These are phyloP conservation scores for Coemansia sp. DNA, from an alignment of 192 early-diverging fungal genomes.

Conservation along the genomic window DNA sequence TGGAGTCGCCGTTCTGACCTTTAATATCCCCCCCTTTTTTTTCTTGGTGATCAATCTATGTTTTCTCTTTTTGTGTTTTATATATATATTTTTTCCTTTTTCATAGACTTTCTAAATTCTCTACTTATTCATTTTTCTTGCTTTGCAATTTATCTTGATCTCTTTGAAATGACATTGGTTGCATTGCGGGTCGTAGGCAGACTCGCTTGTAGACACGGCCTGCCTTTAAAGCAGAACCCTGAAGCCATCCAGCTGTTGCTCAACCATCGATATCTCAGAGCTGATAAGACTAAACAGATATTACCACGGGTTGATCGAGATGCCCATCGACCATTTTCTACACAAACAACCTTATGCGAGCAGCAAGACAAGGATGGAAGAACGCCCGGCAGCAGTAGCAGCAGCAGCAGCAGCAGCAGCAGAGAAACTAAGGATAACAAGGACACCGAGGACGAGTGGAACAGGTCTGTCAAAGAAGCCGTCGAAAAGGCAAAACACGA, in stretches of 20 bases:
- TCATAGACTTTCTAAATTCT: background rate
- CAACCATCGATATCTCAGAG: background rate
- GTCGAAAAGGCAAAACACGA: slow-evolving; percentile 42
- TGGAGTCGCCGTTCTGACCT: too few relatives aligned
- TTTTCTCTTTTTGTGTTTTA: slow-evolving; percentile 6
- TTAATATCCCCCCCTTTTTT: background rate
- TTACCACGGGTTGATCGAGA: background rate
- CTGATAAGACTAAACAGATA: background rate
- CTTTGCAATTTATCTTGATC: background rate
- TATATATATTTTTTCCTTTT: slow-evolving; percentile 7
- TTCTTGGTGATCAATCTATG: background rate
- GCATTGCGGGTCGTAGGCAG: background rate
- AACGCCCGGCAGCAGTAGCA: background rate
- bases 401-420: too few relatives aligned
- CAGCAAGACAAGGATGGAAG: background rate
- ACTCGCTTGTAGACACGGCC: background rate
- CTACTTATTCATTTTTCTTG: background rate
- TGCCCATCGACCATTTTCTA: background rate
- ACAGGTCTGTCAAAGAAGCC: slow-evolving; percentile 43
- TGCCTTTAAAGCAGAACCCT: background rate
- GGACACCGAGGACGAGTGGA: slow-evolving; percentile 21
- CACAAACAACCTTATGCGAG: background rate
- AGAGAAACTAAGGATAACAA: too few relatives aligned
- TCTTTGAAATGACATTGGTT: background rate
- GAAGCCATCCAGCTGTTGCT: background rate